A percentile compares a stretch with the other conserved stretches of the same genome.
Evolutionary conservation across 495 filamentous ascomycete species (phyloP).

Genomic region (Penicillium maclennaniae): DNA sequence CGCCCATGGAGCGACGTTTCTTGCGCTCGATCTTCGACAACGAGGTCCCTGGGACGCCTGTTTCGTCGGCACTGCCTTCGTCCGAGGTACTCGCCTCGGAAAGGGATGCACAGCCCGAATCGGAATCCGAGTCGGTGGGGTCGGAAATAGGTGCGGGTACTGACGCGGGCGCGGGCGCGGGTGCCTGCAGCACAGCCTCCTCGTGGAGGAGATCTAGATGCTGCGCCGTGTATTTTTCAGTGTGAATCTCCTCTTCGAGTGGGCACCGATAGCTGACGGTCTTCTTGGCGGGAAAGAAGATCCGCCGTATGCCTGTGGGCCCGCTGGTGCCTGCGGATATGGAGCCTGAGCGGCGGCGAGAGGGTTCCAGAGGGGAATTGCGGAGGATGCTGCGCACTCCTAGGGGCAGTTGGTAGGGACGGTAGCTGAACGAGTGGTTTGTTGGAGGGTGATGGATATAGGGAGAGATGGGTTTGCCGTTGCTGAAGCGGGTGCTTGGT

Average conservation of each 20-base stretch:
- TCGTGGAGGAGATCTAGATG: slow-evolving; percentile 33
- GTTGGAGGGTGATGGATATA: slow-evolving; percentile 24
- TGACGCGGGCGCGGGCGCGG: slow-evolving; percentile 13
- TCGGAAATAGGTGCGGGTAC: slow-evolving; percentile 27
- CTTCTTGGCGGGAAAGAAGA: slow-evolving; percentile 57
- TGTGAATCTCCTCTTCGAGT: slow-evolving; percentile 55
- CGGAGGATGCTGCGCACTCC: slow-evolving; percentile 70
- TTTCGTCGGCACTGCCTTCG: slow-evolving; percentile 27
- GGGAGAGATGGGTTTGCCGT: slow-evolving; percentile 30
- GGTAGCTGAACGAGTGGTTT: slow-evolving; percentile 23
- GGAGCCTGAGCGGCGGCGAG: slow-evolving; percentile 35
- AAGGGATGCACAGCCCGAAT: slow-evolving; percentile 23
- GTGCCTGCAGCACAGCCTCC: slow-evolving; percentile 10
- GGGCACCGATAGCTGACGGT: slow-evolving; percentile 50
- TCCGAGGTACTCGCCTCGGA: slow-evolving; percentile 43
- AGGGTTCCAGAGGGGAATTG: slow-evolving; percentile 59
- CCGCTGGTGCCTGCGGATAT: slow-evolving; percentile 35
- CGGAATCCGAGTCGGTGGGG: slow-evolving; percentile 39
- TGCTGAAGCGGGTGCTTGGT: slow-evolving; percentile 29
- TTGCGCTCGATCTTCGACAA: slow-evolving; percentile 29
- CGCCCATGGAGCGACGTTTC: slow-evolving; percentile 35
- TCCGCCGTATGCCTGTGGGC: slow-evolving; percentile 35
- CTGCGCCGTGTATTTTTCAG: slow-evolving; percentile 46
- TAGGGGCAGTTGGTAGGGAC: slow-evolving; percentile 63
- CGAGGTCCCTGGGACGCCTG: neutral